Evolutionary conservation across 257 asterid species (phyloP).

Genomic region (Capsicum rhomboideum): DNA sequence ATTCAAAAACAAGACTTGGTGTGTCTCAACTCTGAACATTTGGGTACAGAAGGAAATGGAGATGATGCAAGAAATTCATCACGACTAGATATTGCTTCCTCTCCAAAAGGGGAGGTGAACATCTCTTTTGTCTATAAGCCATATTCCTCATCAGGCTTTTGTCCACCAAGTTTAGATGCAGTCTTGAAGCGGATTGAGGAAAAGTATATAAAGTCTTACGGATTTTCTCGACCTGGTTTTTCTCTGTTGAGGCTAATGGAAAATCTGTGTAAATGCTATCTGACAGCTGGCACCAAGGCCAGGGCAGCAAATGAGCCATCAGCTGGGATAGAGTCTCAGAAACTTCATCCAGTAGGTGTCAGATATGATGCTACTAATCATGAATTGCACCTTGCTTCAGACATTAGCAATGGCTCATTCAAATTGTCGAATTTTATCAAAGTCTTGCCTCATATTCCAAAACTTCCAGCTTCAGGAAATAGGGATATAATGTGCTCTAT

Average conservation of each 20-base stretch:
- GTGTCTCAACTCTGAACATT: constrained; percentile 1
- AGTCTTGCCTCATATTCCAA: constrained; percentile 18
- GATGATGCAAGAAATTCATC: not conserved
- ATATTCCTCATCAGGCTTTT: constrained; percentile 4
- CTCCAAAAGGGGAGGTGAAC: constrained; percentile 31
- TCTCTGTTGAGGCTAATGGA: constrained; percentile 25
- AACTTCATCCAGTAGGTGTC: constrained; percentile 1
- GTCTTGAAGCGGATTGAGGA: constrained; percentile 27
- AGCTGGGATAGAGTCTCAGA: not conserved
- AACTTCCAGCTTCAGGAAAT: constrained; percentile 3
- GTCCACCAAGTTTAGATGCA: constrained; percentile 22
- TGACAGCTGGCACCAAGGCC: constrained; percentile 15
- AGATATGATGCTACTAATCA: constrained; percentile 5
- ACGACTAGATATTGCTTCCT: constrained; percentile 31
- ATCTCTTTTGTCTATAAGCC: constrained; percentile 16
- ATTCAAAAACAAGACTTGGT: constrained; percentile 12
- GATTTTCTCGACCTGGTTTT: constrained; percentile 21
- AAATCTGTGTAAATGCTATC: constrained; percentile 27
- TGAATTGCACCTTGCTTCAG: constrained; percentile 13
- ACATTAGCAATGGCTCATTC: constrained; percentile 7
- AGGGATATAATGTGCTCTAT: constrained; percentile 15
- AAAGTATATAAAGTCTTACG: constrained; percentile 13
- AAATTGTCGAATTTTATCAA: constrained; percentile 5
- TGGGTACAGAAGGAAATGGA: constrained; percentile 6
- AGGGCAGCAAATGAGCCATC: not conserved